phyloP scores from a whole-genome alignment of 2,329 filamentous ascomycete species.

The Geoglossum cookeanum region DNA sequence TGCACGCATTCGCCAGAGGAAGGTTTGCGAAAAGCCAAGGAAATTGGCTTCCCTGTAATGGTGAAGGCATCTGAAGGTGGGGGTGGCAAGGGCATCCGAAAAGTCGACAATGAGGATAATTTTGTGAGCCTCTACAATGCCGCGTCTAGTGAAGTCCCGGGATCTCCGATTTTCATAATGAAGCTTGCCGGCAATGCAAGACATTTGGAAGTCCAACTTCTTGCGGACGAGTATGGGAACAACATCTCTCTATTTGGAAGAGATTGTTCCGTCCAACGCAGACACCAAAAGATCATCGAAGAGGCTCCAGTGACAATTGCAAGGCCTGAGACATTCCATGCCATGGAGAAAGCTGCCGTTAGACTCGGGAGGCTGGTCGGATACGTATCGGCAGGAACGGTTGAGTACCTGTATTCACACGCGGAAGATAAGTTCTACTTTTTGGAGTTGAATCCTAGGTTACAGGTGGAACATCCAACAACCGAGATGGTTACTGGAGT shows the following conservation, averaged over 20 bases:
- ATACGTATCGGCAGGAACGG: slow-evolving; percentile 95
- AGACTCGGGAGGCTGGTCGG: slow-evolving; percentile 85
- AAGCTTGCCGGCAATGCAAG: slow-evolving; percentile 92
- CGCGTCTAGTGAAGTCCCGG: slow-evolving; percentile 90
- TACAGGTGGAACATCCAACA: slow-evolving; percentile 97
- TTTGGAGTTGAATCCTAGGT: slow-evolving; percentile 92
- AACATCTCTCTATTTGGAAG: slow-evolving; percentile 97
- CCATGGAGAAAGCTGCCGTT: slow-evolving; percentile 93
- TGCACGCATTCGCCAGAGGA: slow-evolving; percentile 83
- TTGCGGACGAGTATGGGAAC: slow-evolving; percentile 98
- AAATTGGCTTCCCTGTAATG: slow-evolving; percentile 98
- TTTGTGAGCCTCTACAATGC: slow-evolving; percentile 85
- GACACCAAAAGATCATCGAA: slow-evolving; percentile 99
- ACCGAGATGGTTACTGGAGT: slow-evolving; percentile 99
- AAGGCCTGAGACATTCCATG: slow-evolving; percentile 69
- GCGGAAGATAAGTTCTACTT: slow-evolving; percentile 99
- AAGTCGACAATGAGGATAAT: slow-evolving; percentile 67
- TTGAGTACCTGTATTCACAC: slow-evolving; percentile 97
- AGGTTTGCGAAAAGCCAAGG: slow-evolving; percentile 65
- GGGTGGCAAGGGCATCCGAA: slow-evolving; percentile 97
- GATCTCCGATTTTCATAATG: slow-evolving; percentile 99
- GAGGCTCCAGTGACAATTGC: slow-evolving; percentile 96
- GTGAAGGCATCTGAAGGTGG: slow-evolving; percentile 99
- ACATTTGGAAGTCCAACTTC: slow-evolving; percentile 90
- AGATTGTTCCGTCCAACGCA: slow-evolving; percentile 95